Base-by-base conservation (phyloP, 2,329 filamentous ascomycete genomes). In the Aspergillus sojae region DNA sequence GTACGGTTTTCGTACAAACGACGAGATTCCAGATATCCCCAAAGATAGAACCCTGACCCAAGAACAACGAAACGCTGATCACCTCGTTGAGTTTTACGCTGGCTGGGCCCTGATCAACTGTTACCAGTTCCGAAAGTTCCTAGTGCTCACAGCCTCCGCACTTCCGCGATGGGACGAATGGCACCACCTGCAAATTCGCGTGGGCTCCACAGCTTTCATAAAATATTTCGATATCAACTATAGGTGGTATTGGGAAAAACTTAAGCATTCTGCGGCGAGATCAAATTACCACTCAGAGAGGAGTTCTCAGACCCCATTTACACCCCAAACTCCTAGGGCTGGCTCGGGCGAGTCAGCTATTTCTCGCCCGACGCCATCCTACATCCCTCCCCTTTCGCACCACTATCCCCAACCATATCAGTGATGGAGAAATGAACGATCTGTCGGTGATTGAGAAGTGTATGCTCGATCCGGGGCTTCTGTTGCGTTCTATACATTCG, bases 31-130 rank as follows among this genome's bases (percentile, higher is more conserved):
- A 6, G 45, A 61, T 6, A 69, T 75, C 10, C 74, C 72, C 1
- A 71, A 63, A 19, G 67, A 67, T 19, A 41, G 6, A n/a, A 41
- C 39, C 6, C 63, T 74, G n/a, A 71, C 65, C 3, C 72, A 74
- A 48, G 64, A 68, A 12, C 69, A 74, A 28, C 68, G 72, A 28
- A 69, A 79, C 43, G 67, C 75, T 10, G 77, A 80, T 52, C 75
- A 76, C 59, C 68, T 81, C 1, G 69, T 75, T 6, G 77, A 80
- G 59, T 74, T 76, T 34, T 79, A 79, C 53, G 75, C 78, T 1
- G 78, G 76, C 10, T 80, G 76, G 77, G 66, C 68, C 2, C 60
- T 78, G 6, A 60, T 75, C 14, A 71, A 79, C 56, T 67, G 67
- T 4, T 63, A 76, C 19, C 69, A 69, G 9, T 76, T 76, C 56